Conservation (phyloP, 352 stramenopile species). For the Elongisporangium senticosum region DNA sequence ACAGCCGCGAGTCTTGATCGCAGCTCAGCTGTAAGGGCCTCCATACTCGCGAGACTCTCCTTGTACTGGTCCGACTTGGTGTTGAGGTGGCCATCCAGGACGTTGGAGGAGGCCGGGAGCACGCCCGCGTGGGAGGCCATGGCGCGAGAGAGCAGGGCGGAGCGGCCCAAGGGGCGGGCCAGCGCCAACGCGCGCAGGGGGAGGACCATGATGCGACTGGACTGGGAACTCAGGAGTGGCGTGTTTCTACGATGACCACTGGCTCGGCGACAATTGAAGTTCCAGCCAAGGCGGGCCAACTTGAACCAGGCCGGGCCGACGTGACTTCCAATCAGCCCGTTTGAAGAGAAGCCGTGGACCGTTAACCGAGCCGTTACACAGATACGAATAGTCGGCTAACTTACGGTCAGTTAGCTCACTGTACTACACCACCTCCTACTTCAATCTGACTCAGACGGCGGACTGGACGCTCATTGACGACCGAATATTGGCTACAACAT, state of each 20-base stretch:
- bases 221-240: background rate
- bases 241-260: background rate
- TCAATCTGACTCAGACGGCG: background rate
- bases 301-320: constrained; percentile 18
- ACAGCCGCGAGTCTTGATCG: constrained; percentile 30
- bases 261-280: constrained; percentile 4
- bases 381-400: background rate
- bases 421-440: background rate
- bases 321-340: no score
- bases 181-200: constrained; percentile 10
- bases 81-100: constrained; percentile 60
- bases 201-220: constrained; percentile 3
- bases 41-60: constrained; percentile 55
- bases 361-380: background rate
- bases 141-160: constrained; percentile 8
- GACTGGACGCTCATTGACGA: background rate
- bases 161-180: constrained; percentile 3
- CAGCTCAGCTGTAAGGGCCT: constrained; percentile 42
- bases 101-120: constrained; percentile 34
- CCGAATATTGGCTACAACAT: background rate
- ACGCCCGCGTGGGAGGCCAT: constrained; percentile 39
- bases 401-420: background rate
- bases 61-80: constrained; percentile 53
- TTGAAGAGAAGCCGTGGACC: background rate
- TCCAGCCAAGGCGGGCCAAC: constrained; percentile 17